These are phyloP conservation scores for Xenosphaeropsis pyriputrescens DNA, from an alignment of 2,329 filamentous ascomycete genomes.

Conservation along the genomic window DNA sequence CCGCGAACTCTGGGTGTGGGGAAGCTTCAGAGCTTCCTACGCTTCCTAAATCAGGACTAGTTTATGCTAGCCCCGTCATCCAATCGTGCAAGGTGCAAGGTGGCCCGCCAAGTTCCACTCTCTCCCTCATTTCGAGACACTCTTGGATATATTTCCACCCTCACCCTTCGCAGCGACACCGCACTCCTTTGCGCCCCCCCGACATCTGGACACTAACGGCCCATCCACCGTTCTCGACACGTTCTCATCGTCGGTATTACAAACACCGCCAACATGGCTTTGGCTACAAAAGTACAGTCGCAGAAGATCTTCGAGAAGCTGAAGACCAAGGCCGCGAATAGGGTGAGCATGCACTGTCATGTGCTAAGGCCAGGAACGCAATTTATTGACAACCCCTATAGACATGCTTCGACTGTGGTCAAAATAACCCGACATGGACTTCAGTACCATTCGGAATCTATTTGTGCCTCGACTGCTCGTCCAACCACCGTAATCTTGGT, in stretches of 20 bases:
- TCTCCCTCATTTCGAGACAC: too few relatives aligned
- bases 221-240: neutral
- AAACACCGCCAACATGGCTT: conserved; percentile 30
- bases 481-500: conserved; percentile 92
- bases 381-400: conserved; percentile 20
- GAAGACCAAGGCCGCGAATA: conserved; percentile 88
- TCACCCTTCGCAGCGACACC: neutral
- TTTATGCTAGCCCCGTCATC: too few relatives aligned
- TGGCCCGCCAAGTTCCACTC: too few relatives aligned
- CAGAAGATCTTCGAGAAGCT: conserved; percentile 96
- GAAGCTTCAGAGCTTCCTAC: conserved; percentile 1
- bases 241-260: neutral
- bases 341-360: conserved; percentile 38
- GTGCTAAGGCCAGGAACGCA: neutral
- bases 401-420: conserved; percentile 97
- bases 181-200: neutral
- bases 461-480: conserved; percentile 92
- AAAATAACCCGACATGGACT: conserved; percentile 97
- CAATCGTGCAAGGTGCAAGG: too few relatives aligned
- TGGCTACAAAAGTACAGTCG: conserved; percentile 86
- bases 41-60: neutral
- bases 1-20: conserved; percentile 4
- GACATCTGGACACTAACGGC: neutral
- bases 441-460: conserved; percentile 97
- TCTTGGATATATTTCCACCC: too few relatives aligned